Evolutionary conservation across 2,329 filamentous ascomycete species (phyloP).

Genomic region (Macrophomina phaseolina): DNA sequence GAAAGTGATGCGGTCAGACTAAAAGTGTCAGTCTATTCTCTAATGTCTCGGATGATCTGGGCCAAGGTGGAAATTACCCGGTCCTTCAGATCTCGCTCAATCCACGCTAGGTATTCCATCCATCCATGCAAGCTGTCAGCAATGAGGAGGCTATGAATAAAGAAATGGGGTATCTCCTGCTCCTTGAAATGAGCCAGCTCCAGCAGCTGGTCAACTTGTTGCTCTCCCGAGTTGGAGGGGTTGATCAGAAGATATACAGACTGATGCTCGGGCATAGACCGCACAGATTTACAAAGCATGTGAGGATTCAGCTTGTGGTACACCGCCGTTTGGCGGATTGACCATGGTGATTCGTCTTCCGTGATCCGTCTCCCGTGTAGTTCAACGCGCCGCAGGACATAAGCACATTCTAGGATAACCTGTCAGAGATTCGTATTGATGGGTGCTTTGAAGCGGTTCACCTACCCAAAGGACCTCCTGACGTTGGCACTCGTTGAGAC

Average conservation of each 20-base stretch:
- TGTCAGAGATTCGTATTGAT: neutral
- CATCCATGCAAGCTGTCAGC: constrained; percentile 25
- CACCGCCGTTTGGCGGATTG: constrained; percentile 28
- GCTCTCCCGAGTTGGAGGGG: constrained; percentile 20
- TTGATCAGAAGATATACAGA: constrained; percentile 25
- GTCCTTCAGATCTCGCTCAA: constrained; percentile 25
- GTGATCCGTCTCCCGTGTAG: constrained; percentile 2
- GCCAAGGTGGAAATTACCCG: neutral
- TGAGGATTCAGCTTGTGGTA: constrained; percentile 11
- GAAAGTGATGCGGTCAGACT: constrained; percentile 10
- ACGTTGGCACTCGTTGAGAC: neutral
- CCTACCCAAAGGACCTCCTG: neutral
- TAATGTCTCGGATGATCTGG: no score
- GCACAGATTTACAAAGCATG: no score
- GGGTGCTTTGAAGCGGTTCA: no score
- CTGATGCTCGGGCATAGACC: neutral
- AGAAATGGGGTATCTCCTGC: neutral
- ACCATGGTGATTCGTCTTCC: constrained; percentile 28
- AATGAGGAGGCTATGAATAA: constrained; percentile 17
- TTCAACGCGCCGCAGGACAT: constrained; percentile 28
- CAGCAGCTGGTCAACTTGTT: neutral
- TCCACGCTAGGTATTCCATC: constrained; percentile 28
- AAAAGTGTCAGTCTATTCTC: neutral
- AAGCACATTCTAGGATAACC: constrained; percentile 18
- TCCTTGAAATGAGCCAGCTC: neutral